Base-by-base conservation (phyloP, 495 filamentous ascomycete genomes). In the Penicillium paxilli region DNA sequence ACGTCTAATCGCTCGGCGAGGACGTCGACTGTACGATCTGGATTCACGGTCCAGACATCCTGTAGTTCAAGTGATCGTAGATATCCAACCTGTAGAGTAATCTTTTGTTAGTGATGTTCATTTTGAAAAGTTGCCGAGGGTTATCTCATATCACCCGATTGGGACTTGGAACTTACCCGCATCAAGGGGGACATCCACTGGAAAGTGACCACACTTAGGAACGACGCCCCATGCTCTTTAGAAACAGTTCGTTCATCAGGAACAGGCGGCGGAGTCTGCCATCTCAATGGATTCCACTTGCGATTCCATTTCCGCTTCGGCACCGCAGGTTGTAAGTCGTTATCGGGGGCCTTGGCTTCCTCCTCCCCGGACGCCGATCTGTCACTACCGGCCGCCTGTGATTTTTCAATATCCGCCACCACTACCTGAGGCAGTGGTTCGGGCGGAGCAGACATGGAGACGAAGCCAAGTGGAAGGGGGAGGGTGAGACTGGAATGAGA, bases 31-130 rank as follows among this genome's bases (percentile, higher is more conserved):
- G 81, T 75, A 35, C 93, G 80, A 50, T 87, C 66, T 0, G 92
- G 92, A 57, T 96, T 96, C 44, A 97, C 88, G 1, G 75, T 76
- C 85, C 92, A 96, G 51, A 98, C 84, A 64, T 98, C 93, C 63
- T 87, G 87, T 30, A 85, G 70, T 58, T 96, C 89, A 6, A 98
- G 80, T 11, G 86, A 84, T 9, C 93, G 86, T 62, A 91, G 82
- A 67, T 96, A 98, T 16, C 93, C 93, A 5, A 68, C 63, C 62
- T 62, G 33, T 1, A 7, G 14, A n/a, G 17, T 5, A 17, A 46
- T 44, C 19, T 37, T 42, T 10, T 26, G 48, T 50, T 10, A 50
- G 48, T 21, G 9, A 28, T 28, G 26, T 11, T 28, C 26, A 28
- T 37, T n/a, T n/a, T n/a, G n/a, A n/a, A n/a, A n/a, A n/a, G n/a